Base-by-base conservation (phyloP, 148 eudicot species). In the Vaccinium vitisidaea region DNA sequence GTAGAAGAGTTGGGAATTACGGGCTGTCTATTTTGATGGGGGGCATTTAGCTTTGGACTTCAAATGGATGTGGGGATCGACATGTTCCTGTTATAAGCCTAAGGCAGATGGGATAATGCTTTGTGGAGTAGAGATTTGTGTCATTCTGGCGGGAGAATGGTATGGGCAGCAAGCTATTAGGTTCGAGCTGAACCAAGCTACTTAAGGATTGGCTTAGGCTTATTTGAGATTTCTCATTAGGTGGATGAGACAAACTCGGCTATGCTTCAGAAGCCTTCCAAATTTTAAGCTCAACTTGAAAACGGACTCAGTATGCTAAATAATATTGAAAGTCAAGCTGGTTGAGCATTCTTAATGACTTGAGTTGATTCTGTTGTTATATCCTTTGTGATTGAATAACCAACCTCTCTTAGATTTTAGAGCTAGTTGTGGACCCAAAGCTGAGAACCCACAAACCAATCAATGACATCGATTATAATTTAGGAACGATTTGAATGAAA, bases 111-210 rank as follows among this genome's bases (percentile, higher is more conserved):
- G 49, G 77, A 43, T 16, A 16, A 15, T 15, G 23, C 23, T 43
- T 74, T 23, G 6, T 74, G 48, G 52, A 73, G 48, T 30, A 2
- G 75, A 39, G 52, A 39, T 74, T 16, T 25, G 52, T 46, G 50
- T 19, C 61, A 56, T 18, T 18, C 13, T 43, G 52, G 77, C 13
- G 1, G 50, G 30, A 76, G 32, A 15, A 75, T 49, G 30, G 32
- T 49, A 1, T 77, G 55, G 27, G 58, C 80, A 77, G 50, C 12
- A 77, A 77, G 78, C 9, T 49, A n/a, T 25, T 12, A 77, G 56
- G 58, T 77, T 77, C 19, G 50, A 43, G 80, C 80, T 77, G 56
- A 48, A 77, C 80, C 80, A 77, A 77, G 36, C 56, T n/a, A 77
- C 32, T n/a, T 77, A 2, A 4, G 36, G 56, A 48, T n/a, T 43